A percentile compares a stretch with the other conserved stretches of the same genome.
Conservation (phyloP, 2,329 filamentous ascomycete species). For the Onygenales sp. region DNA sequence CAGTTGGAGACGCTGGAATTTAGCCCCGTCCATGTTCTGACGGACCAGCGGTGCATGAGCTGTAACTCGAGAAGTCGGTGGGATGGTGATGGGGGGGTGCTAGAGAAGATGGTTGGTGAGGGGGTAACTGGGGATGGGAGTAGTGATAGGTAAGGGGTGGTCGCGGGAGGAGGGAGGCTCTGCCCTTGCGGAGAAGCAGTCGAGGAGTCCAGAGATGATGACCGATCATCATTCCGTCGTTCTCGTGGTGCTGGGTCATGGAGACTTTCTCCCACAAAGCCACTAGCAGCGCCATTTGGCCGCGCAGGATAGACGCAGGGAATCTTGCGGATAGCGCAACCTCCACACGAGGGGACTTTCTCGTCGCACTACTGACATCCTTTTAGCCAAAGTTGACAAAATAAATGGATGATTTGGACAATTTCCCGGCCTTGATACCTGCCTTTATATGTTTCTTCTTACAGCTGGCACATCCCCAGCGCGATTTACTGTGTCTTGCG, state of each 20-base stretch:
- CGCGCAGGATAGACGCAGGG: background rate
- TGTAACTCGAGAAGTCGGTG: slow-evolving; percentile 12
- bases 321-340: slow-evolving; percentile 5
- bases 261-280: no score
- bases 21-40: slow-evolving; percentile 9
- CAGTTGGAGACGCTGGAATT: slow-evolving; percentile 10
- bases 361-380: slow-evolving; percentile 3
- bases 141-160: no score
- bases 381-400: no score
- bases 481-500: background rate
- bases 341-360: slow-evolving; percentile 5
- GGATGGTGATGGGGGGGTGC: background rate
- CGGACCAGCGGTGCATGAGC: slow-evolving; percentile 16
- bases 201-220: no score
- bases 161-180: no score
- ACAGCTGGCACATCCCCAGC: background rate
- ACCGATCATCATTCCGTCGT: no score
- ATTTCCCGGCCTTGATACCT: background rate
- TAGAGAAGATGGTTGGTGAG: background rate
- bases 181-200: no score
- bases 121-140: no score
- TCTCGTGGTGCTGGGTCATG: no score
- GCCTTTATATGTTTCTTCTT: slow-evolving; percentile 1
- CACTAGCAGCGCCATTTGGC: no score
- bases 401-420: no score